phyloP scores from a whole-genome alignment of 495 filamentous ascomycete species.

The Xylaria bambusicola region DNA sequence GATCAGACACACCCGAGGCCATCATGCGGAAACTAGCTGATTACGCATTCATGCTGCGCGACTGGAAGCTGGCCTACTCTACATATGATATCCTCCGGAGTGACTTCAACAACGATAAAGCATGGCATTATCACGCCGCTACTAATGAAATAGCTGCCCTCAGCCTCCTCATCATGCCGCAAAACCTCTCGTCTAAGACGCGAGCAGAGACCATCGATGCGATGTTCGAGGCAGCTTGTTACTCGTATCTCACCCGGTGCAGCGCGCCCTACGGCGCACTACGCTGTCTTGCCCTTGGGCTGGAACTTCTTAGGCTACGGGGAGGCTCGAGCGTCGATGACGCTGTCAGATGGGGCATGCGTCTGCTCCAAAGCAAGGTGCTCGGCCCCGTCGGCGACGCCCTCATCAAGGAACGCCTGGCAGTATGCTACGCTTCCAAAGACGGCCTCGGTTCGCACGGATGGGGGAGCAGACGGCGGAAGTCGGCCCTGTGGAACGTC shows the following conservation, averaged over 20 bases:
- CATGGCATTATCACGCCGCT: conserved; percentile 92
- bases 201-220: conserved; percentile 79
- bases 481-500: conserved; percentile 88
- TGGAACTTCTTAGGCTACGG: conserved; percentile 79
- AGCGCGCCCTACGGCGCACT: conserved; percentile 71
- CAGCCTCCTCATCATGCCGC: conserved; percentile 72
- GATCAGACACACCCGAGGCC: conserved; percentile 81
- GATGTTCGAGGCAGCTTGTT: conserved; percentile 82
- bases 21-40: conserved; percentile 91
- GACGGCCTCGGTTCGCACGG: conserved; percentile 60
- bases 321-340: conserved; percentile 81
- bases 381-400: conserved; percentile 74
- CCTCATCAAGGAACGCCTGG: conserved; percentile 79
- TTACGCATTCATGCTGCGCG: conserved; percentile 92
- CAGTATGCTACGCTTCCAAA: conserved; percentile 78
- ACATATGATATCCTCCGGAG: conserved; percentile 86
- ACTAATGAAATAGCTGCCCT: conserved; percentile 92
- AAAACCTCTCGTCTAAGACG: conserved; percentile 67
- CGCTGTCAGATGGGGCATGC: conserved; percentile 80
- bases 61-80: conserved; percentile 88
- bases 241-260: conserved; percentile 88
- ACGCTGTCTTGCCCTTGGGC: conserved; percentile 71
- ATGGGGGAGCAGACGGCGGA: conserved; percentile 72
- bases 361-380: conserved; percentile 74
- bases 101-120: conserved; percentile 93